Evolutionary conservation across 1,284 basidiomycete species (phyloP).

Genomic region (Termitomyces sp.): DNA sequence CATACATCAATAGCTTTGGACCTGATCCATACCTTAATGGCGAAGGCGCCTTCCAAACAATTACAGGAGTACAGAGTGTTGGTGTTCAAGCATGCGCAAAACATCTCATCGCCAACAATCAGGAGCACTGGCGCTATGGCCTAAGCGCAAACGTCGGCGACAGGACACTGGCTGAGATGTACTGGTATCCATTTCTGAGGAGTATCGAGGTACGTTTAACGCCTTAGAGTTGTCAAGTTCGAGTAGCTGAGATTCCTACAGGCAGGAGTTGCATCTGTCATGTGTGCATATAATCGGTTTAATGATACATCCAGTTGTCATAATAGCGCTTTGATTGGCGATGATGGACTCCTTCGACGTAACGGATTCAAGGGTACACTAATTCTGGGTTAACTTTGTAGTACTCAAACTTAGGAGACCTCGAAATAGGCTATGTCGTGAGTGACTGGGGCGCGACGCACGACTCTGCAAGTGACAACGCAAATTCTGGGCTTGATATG

Average conservation of each 20-base stretch:
- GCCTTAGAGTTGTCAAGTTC: background rate
- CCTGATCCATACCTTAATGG: slow-evolving; percentile 61
- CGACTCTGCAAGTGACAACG: slow-evolving; percentile 38
- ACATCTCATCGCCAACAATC: slow-evolving; percentile 56
- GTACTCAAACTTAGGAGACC: background rate
- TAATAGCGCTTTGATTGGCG: slow-evolving; percentile 31
- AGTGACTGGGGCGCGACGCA: slow-evolving; percentile 49
- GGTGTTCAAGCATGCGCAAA: slow-evolving; percentile 65
- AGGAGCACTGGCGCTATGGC: slow-evolving; percentile 44
- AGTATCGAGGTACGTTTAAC: slow-evolving; percentile 33
- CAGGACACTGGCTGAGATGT: slow-evolving; percentile 57
- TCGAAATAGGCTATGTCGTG: slow-evolving; percentile 34
- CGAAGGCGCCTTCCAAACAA: slow-evolving; percentile 53
- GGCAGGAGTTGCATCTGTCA: slow-evolving; percentile 64
- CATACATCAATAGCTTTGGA: slow-evolving; percentile 33
- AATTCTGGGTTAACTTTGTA: background rate
- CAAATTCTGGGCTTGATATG: slow-evolving; percentile 44
- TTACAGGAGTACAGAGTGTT: slow-evolving; percentile 56
- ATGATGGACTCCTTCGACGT: slow-evolving; percentile 30
- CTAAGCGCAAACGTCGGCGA: slow-evolving; percentile 56
- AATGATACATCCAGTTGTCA: slow-evolving; percentile 39
- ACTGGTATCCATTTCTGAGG: slow-evolving; percentile 52
- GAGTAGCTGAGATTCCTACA: slow-evolving; percentile 18
- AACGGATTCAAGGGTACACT: slow-evolving; percentile 37
- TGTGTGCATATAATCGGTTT: slow-evolving; percentile 68